Evolutionary conservation across 2,329 filamentous ascomycete species (phyloP), one percentile per base, ranked within the genome.

Genomic region (Aspergillus brunneoviolaceus): DNA sequence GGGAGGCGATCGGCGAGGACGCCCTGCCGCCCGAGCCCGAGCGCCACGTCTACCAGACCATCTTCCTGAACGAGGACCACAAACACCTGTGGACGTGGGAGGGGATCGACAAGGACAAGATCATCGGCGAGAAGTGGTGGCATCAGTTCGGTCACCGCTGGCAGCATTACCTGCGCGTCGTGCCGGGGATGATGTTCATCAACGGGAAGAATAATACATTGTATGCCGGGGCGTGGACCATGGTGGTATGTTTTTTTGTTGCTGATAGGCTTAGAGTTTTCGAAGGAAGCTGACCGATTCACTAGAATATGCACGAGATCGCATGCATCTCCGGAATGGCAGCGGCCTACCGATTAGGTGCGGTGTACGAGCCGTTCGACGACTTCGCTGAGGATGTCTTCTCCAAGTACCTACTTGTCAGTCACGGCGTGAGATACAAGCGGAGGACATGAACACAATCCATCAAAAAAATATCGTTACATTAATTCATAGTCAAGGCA

Each of bases 171-270:
- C 69, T 81, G 4, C 81, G 84, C 42, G 84, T 87, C 1, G 87
- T 92, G 1, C 89, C 89, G 0, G 86, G 86, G 63, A 84, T 92
- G 82, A 89, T 88, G 87, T 84, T 89, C 25, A 81, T 92, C 3
- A 87, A 92, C 64, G 87, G 87, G 0, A 83, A 80, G 62, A 85
- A 85, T 27, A 78, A 80, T 52, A 91, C 88, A 0, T 78, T 81
- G 23, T 90, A 85, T 69, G 88, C 87, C 0, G 85, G 85, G 1
- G 82, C 83, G 6, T 91, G 88, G 88, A 90, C 88, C 0, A 77
- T 91, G 59, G 84, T 90, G 65, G 85, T 89, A 70, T 70, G 79
- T 74, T 14, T n/a, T n/a, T 5, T 39, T 4, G 23, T 10, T 5
- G 4, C 21, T n/a, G 14, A 3, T 29, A 7, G 27, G 9, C 2